Evolutionary conservation across 179 eudicot species (phyloP), one percentile per base, ranked within the genome.

Genomic region (Silene vulgaris): DNA sequence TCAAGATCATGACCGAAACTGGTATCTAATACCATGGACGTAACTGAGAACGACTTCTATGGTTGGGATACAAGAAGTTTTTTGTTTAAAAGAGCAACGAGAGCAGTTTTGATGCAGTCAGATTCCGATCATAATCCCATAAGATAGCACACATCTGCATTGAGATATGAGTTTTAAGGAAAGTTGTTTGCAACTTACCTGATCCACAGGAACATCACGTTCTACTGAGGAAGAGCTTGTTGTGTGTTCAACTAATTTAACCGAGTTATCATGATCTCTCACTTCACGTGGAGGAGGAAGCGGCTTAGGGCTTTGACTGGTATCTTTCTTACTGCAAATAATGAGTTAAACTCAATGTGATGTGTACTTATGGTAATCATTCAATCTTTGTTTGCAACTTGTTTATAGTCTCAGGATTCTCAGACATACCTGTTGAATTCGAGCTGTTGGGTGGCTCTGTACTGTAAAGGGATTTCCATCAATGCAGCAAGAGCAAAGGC

Each of bases 381-480:
- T 40, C 19, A 21, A 72, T 2, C 35, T 17, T 21, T 21, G 30
- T 43, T 23, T 43, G 57, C 0, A 63, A 23, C 45, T 14, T 5
- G 7, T 32, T 32, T 5, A 59, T 8, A 40, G 14, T 57, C 64
- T 19, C 19, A 2, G 63, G 23, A 40, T 2, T 57, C 64, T 19
- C 12, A 2, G 63, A 19, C 86, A 73, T 85, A 91, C 97, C 75
- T 75, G 12, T 63, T 77, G 66, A 81, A 65, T 54, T 77, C 91
- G 40, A 80, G 87, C 80, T 62, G 80, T 82, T 82, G 86, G 50
- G 93, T 84, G 57, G 93, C 96, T 80, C 84, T 85, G 82, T 90
- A 91, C 80, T 91, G 97, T 52, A 77, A 59, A 54, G 97, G 97
- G 81, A 91, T 87, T 81, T 91, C 97, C 97, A 91, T 91, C 17